Evolutionary conservation across 176 grass and related monocot species (phyloP).

Genomic region (Eragrostis curvula): DNA sequence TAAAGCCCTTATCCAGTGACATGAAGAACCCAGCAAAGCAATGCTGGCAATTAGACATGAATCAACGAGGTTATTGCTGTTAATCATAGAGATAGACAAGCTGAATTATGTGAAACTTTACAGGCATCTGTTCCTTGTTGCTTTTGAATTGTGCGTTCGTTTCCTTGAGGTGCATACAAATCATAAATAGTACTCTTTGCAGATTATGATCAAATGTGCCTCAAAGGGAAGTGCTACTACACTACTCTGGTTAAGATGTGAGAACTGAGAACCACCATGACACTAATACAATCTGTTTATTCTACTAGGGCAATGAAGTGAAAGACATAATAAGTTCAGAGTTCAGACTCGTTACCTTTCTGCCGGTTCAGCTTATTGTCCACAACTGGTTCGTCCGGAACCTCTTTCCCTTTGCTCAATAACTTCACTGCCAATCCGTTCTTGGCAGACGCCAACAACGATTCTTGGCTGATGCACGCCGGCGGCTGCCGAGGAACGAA

Average conservation of each 20-base stretch:
- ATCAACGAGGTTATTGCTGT: background rate
- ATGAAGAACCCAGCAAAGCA: background rate
- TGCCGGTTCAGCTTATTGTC: conserved; percentile 78
- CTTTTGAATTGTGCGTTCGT: background rate
- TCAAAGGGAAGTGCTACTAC: background rate
- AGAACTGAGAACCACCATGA: background rate
- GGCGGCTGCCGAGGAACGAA: conserved; percentile 85
- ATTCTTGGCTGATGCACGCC: conserved; percentile 89
- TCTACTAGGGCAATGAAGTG: background rate
- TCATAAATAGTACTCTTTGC: background rate
- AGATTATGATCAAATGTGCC: background rate
- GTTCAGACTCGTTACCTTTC: conserved; percentile 60
- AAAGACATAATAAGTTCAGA: background rate
- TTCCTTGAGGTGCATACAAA: background rate
- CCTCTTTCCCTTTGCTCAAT: conserved; percentile 92
- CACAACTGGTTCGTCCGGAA: conserved; percentile 76
- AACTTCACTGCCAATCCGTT: conserved; percentile 95
- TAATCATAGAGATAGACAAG: background rate
- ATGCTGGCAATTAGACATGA: background rate
- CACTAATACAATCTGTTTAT: background rate
- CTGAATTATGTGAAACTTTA: background rate
- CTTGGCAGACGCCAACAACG: conserved; percentile 78
- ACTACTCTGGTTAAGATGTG: background rate
- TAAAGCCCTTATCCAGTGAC: background rate
- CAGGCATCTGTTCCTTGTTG: background rate